Evolutionary conservation across 306 rosid species (phyloP).

Genomic region (Dryas drummondii): DNA sequence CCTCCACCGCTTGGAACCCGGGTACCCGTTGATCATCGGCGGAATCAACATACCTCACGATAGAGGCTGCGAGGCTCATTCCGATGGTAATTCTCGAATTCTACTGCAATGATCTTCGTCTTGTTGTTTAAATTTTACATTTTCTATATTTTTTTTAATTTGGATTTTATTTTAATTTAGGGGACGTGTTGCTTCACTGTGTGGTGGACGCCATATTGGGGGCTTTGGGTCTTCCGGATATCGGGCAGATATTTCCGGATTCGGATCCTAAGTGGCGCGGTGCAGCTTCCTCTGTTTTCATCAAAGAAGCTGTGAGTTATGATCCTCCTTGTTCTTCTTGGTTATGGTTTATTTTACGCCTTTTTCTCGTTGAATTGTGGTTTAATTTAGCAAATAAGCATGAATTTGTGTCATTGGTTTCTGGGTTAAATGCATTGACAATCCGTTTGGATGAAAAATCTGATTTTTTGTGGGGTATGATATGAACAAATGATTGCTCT

Average conservation of each 20-base stretch:
- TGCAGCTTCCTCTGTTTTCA: conserved; percentile 73
- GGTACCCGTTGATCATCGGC: conserved; percentile 91
- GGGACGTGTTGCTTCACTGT: conserved; percentile 95
- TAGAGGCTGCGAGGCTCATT: conserved; percentile 95
- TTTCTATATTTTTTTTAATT: not conserved
- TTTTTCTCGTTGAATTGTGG: not conserved
- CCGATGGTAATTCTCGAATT: conserved; percentile 60
- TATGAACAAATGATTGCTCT: not conserved
- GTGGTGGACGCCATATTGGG: conserved; percentile 95
- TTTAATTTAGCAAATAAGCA: not conserved
- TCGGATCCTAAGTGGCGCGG: conserved; percentile 96
- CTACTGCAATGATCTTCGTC: not conserved
- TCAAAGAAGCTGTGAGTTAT: conserved; percentile 81
- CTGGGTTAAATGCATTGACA: not conserved
- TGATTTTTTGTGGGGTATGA: not conserved
- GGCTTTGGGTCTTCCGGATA: conserved; percentile 93
- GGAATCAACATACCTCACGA: conserved; percentile 91
- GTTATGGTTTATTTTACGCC: not conserved
- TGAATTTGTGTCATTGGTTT: not conserved
- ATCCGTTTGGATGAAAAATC: not conserved
- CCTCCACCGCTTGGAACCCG: conserved; percentile 88
- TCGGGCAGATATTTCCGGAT: conserved; percentile 89
- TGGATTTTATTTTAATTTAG: conserved; percentile 28
- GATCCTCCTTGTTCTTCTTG: not conserved
- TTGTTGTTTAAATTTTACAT: not conserved